A percentile compares a stretch with the other conserved stretches of the same genome.
These are phyloP conservation scores for Austroboletus olivaceoglutinosus DNA, from an alignment of 1,284 basidiomycete species.

Conservation along the genomic window DNA sequence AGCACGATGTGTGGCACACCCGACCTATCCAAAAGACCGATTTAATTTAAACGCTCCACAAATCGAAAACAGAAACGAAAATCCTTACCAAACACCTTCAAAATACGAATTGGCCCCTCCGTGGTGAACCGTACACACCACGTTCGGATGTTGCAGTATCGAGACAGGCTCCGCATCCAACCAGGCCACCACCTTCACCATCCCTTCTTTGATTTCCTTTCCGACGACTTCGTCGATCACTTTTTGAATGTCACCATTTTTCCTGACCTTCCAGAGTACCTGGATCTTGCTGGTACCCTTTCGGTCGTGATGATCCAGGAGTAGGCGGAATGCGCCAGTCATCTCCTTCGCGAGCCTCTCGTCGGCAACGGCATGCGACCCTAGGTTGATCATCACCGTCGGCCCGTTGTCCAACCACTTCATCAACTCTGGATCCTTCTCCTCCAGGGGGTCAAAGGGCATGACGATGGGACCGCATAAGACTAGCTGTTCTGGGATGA, in stretches of 20 bases:
- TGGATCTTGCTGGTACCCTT: background rate
- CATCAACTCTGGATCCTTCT: background rate
- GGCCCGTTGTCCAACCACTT: background rate
- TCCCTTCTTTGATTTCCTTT: background rate
- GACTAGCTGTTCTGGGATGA: background rate
- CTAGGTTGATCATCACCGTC: constrained; percentile 3
- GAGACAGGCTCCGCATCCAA: constrained; percentile 11
- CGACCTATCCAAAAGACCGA: background rate
- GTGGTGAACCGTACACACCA: constrained; percentile 14
- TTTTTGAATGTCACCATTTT: background rate
- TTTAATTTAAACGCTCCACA: too few relatives aligned
- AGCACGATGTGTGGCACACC: constrained; percentile 12
- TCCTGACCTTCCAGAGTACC: constrained; percentile 3
- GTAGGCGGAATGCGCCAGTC: background rate
- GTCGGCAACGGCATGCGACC: background rate
- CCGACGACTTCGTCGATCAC: background rate
- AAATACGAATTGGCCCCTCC: background rate
- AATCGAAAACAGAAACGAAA: too few relatives aligned
- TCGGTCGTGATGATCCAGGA: background rate
- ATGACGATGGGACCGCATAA: constrained; percentile 1
- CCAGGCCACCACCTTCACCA: constrained; percentile 2
- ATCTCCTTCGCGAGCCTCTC: background rate
- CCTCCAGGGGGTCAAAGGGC: constrained; percentile 2
- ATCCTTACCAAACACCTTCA: constrained; percentile 13
- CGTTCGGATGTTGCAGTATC: constrained; percentile 13